A percentile compares a stretch with the other conserved stretches of the same genome.
Conservation (phyloP, 768 basidiomycete genomes). For the Leccinum variicolor region DNA sequence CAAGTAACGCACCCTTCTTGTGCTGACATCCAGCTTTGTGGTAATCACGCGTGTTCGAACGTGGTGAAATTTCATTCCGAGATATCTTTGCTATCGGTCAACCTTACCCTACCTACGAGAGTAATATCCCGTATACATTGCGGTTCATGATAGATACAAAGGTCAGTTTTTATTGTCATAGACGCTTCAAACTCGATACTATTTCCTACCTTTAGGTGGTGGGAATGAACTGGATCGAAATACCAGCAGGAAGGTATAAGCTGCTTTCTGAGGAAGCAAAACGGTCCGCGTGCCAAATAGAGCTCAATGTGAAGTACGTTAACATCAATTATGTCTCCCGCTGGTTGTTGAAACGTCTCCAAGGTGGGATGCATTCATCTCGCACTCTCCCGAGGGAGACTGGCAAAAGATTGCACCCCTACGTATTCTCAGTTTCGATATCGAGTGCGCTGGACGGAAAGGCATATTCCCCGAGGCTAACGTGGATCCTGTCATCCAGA, state of each 20-base stretch:
- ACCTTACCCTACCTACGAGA: slow-evolving; percentile 77
- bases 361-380: slow-evolving; percentile 84
- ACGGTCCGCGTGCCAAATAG: slow-evolving; percentile 85
- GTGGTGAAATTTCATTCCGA: slow-evolving; percentile 66
- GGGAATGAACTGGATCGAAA: slow-evolving; percentile 99
- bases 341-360: slow-evolving; percentile 3
- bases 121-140: slow-evolving; percentile 87
- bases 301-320: slow-evolving; percentile 70
- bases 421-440: slow-evolving; percentile 95
- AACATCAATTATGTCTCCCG: background rate
- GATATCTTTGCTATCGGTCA: slow-evolving; percentile 50
- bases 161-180: slow-evolving; percentile 38
- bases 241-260: slow-evolving; percentile 78
- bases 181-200: background rate
- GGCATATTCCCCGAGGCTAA: slow-evolving; percentile 95
- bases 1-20: background rate
- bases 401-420: slow-evolving; percentile 94
- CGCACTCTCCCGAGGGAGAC: slow-evolving; percentile 85
- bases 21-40: slow-evolving; percentile 14
- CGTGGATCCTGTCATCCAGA: slow-evolving; percentile 94
- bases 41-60: slow-evolving; percentile 63
- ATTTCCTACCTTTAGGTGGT: slow-evolving; percentile 56
- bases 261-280: slow-evolving; percentile 55
- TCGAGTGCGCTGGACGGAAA: slow-evolving; percentile 97
- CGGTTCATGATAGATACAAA: slow-evolving; percentile 99